These are phyloP conservation scores for Aureobasidium sp. DNA, from an alignment of 2,329 filamentous ascomycete genomes.

Conservation along the genomic window DNA sequence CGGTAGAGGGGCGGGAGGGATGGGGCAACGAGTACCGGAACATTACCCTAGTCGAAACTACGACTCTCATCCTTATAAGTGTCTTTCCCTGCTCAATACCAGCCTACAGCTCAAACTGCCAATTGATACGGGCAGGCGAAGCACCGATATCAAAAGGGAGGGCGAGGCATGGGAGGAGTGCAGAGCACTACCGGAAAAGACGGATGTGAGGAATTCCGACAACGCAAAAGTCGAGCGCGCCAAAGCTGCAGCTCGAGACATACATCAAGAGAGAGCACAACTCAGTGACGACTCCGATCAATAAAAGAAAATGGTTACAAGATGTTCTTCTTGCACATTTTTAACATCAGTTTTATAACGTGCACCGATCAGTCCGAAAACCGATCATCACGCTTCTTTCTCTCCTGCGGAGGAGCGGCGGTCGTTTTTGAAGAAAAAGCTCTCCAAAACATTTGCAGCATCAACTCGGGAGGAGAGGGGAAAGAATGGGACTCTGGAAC, in stretches of 20 bases:
- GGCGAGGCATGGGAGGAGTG: constrained; percentile 19
- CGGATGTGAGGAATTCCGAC: constrained; percentile 21
- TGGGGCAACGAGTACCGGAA: constrained; percentile 29
- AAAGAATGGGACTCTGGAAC: constrained; percentile 19
- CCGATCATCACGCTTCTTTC: constrained; percentile 33
- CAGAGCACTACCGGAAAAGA: constrained; percentile 18
- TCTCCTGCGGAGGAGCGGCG: constrained; percentile 33
- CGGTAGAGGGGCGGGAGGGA: constrained; percentile 39
- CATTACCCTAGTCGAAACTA: constrained; percentile 19
- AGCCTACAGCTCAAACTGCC: constrained; percentile 20
- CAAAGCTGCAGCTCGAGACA: constrained; percentile 16
- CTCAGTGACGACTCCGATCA: constrained; percentile 27
- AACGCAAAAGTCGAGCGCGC: constrained; percentile 22
- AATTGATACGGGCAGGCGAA: constrained; percentile 9
- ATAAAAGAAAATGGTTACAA: constrained; percentile 22
- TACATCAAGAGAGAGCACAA: constrained; percentile 28
- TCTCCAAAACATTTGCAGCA: constrained; percentile 8
- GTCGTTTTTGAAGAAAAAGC: constrained; percentile 11
- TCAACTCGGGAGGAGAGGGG: constrained; percentile 10
- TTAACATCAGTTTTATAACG: constrained; percentile 28
- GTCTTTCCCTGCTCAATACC: constrained; percentile 23
- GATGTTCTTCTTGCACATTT: constrained; percentile 1
- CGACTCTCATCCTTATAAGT: constrained; percentile 13
- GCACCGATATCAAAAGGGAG: constrained; percentile 11
- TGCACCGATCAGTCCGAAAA: constrained; percentile 28